A percentile compares a stretch with the other conserved stretches of the same genome.
phyloP scores from a whole-genome alignment of 1,139 yeast genomes.

The Yamadazyma epiphylla region DNA sequence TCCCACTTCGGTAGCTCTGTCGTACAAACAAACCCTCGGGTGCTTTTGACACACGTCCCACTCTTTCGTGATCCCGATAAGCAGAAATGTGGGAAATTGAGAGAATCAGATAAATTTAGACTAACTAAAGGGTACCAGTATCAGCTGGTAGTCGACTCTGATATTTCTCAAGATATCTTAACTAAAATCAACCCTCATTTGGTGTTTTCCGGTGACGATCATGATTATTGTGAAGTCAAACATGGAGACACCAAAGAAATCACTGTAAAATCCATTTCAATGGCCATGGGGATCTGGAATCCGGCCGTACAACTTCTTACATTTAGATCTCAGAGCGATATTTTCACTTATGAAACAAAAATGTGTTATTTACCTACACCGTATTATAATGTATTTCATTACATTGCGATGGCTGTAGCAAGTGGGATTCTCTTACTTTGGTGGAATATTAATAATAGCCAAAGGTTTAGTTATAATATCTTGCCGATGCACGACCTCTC shows the following conservation, averaged over 20 bases:
- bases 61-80: conserved; percentile 33
- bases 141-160: conserved; percentile 38
- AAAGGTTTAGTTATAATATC: conserved; percentile 12
- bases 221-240: conserved; percentile 49
- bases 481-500: conserved; percentile 9
- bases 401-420: conserved; percentile 33
- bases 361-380: conserved; percentile 51
- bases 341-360: conserved; percentile 31
- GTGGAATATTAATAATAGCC: conserved; percentile 28
- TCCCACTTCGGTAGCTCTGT: conserved; percentile 6
- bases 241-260: conserved; percentile 40
- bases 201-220: conserved; percentile 51
- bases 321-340: conserved; percentile 17
- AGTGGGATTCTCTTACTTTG: conserved; percentile 26
- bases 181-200: conserved; percentile 34
- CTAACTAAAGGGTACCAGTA: conserved; percentile 46
- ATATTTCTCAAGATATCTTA: conserved; percentile 25
- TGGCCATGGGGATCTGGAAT: conserved; percentile 56
- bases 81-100: conserved; percentile 38
- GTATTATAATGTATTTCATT: conserved; percentile 38
- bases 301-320: conserved; percentile 55
- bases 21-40: conserved; percentile 23
- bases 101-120: conserved; percentile 32
- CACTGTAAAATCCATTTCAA: conserved; percentile 53
- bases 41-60: conserved; percentile 50